Evolutionary conservation across 2,329 filamentous ascomycete species (phyloP), one percentile per base, ranked within the genome.

Genomic region (Aspergillus fijiensis): DNA sequence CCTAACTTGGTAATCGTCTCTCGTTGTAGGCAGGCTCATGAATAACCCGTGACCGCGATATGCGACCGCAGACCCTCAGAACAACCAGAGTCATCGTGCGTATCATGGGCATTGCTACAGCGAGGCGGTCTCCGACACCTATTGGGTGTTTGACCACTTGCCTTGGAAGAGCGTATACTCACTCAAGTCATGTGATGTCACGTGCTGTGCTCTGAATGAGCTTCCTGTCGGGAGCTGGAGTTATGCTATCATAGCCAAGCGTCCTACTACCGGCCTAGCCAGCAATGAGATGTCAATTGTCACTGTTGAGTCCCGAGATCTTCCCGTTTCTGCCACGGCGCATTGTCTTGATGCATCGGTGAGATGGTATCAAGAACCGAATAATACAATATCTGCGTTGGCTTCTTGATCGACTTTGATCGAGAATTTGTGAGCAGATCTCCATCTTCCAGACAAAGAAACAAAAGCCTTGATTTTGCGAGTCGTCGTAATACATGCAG

Each of bases 1-100:
- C 55, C 55, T 57, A 57, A 51, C 55, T 21, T 9, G 55, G 55
- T 31, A 45, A 47, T n/a, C 47, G 33, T 7, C n/a, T 29, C 33
- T 16, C 33, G 12, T 35, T 10, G n/a, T 21, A 55, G 19, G 25
- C 25, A 33, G 52, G 42, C 52, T 23, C n/a, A 31, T 35, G 33
- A 16, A 16, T 14, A 29, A 21, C 21, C 21, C 21, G 21, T 21
- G 21, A 11, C 12, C 14, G 33, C 9, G 27, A 42, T 16, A 47
- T 21, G 14, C 39, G 45, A 48, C 19, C 5, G 39, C 52, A 16
- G 25, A 55, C 31, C 10, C 27, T 55, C 7, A 9, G 7, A 2
- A 29, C 7, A 29, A 35, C 11, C 33, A 12, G 4, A 35, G 33
- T 35, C 14, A 5, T 5, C 33, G 16, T 0, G 11, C 33, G 12